A percentile compares a stretch with the other conserved stretches of the same genome.
Evolutionary conservation across 2,329 filamentous ascomycete species (phyloP).

Genomic region (Colletotrichum cordylinicola): DNA sequence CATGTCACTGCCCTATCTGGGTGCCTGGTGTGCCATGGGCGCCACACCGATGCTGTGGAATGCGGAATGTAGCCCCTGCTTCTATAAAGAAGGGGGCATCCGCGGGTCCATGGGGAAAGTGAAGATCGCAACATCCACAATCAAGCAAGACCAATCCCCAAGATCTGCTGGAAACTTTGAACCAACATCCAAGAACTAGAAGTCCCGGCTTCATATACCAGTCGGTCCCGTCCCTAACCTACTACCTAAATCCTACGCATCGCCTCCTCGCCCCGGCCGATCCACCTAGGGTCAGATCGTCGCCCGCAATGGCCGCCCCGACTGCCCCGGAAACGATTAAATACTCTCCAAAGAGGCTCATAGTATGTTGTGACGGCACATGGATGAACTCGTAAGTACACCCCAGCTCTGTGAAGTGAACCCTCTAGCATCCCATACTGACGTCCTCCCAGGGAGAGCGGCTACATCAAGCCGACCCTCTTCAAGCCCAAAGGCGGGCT

Average conservation of each 20-base stretch:
- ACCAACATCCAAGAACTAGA: background rate
- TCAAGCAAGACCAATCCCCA: background rate
- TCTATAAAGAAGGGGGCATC: conserved; percentile 12
- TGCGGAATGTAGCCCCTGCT: background rate
- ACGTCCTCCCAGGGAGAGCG: conserved; percentile 43
- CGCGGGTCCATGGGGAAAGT: background rate
- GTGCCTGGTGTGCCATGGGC: background rate
- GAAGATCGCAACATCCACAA: background rate
- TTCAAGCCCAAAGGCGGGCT: conserved; percentile 43
- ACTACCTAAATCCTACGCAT: background rate
- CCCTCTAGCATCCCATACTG: background rate
- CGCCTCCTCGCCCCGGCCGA: background rate
- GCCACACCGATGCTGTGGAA: background rate
- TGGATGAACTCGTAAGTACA: conserved; percentile 52
- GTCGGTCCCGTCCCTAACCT: background rate
- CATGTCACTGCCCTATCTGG: background rate
- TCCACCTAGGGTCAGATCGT: background rate
- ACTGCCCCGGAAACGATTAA: background rate
- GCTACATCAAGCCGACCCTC: conserved; percentile 45
- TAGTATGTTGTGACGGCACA: conserved; percentile 60
- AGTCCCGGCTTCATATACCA: background rate
- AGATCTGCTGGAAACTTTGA: background rate
- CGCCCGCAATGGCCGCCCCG: background rate
- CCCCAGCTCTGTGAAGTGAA: too few species aligned
- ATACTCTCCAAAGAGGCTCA: conserved; percentile 46